A percentile compares a stretch with the other conserved stretches of the same genome.
Conservation (phyloP, 2,329 filamentous ascomycete species). For the Talaromyces sp. region DNA sequence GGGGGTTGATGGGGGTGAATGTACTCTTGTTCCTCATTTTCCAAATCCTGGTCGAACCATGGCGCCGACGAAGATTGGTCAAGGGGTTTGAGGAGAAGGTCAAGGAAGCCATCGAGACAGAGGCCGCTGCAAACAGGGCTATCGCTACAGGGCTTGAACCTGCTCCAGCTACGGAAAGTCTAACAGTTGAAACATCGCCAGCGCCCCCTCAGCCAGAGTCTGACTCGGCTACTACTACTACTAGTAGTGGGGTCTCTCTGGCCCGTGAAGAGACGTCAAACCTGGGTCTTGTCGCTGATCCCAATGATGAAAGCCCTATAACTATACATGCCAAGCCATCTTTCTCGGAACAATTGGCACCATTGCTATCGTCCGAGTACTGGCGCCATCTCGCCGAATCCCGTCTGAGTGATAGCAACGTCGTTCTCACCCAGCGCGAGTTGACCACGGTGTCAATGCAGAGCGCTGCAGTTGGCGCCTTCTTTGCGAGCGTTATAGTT, state of each 20-base stretch:
- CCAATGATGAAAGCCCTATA: conserved; percentile 1
- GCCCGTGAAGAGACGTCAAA: neutral
- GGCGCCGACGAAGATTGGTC: conserved; percentile 76
- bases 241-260: neutral
- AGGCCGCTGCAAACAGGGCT: conserved; percentile 31
- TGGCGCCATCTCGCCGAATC: conserved; percentile 53
- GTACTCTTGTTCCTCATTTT: conserved; percentile 81
- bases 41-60: conserved; percentile 88
- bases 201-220: conserved; percentile 5
- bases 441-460: conserved; percentile 65
- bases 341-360: conserved; percentile 4
- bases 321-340: neutral
- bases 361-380: conserved; percentile 27
- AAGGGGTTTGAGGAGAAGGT: conserved; percentile 77
- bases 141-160: conserved; percentile 1
- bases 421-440: conserved; percentile 64
- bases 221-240: neutral
- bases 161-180: neutral
- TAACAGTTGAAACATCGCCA: conserved; percentile 2
- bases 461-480: conserved; percentile 62
- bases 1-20: conserved; percentile 96
- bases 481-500: conserved; percentile 50
- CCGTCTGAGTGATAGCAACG: conserved; percentile 59
- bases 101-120: conserved; percentile 63
- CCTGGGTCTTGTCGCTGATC: neutral